phyloP scores from a whole-genome alignment of 2,329 filamentous ascomycete genomes.

The Alternaria dauci region DNA sequence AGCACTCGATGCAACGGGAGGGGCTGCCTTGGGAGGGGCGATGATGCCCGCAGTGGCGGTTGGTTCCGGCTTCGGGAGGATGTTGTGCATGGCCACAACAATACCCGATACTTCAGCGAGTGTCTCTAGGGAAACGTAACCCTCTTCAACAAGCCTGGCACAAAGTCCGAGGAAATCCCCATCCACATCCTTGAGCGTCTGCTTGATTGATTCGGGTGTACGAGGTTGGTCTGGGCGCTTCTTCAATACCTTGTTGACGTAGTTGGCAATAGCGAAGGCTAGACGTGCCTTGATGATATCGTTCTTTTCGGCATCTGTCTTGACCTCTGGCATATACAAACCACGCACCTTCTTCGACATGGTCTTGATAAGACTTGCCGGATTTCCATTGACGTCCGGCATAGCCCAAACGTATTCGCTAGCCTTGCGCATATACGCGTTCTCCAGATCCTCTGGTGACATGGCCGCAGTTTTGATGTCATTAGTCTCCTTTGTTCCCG shows the following conservation, averaged over 20 bases:
- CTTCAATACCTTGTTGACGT: slow-evolving; percentile 29
- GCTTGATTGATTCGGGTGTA: slow-evolving; percentile 20
- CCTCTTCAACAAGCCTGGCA: slow-evolving; percentile 27
- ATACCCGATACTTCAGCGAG: slow-evolving; percentile 35
- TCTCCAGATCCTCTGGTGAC: slow-evolving; percentile 19
- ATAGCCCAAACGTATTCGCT: slow-evolving; percentile 25
- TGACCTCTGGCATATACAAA: slow-evolving; percentile 15
- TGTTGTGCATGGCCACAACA: slow-evolving; percentile 29
- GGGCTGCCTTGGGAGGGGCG: not conserved
- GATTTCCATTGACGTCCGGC: slow-evolving; percentile 5
- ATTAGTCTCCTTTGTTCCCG: not conserved
- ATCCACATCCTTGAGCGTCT: slow-evolving; percentile 23
- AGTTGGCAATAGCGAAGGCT: slow-evolving; percentile 30
- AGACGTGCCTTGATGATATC: slow-evolving; percentile 29
- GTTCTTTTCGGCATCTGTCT: slow-evolving; percentile 10
- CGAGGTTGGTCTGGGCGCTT: slow-evolving; percentile 15
- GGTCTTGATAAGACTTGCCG: slow-evolving; percentile 22
- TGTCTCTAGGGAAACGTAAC: slow-evolving; percentile 28
- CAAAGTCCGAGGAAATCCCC: slow-evolving; percentile 38
- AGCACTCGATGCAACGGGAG: not conserved
- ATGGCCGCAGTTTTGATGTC: not conserved
- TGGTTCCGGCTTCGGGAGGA: slow-evolving; percentile 26
- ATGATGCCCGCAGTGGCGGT: not conserved
- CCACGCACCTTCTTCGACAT: slow-evolving; percentile 29
- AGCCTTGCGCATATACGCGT: slow-evolving; percentile 29